Evolutionary conservation across 2,329 filamentous ascomycete genomes (phyloP), one percentile per base, ranked within the genome.

Genomic region (Xylariales sp.): DNA sequence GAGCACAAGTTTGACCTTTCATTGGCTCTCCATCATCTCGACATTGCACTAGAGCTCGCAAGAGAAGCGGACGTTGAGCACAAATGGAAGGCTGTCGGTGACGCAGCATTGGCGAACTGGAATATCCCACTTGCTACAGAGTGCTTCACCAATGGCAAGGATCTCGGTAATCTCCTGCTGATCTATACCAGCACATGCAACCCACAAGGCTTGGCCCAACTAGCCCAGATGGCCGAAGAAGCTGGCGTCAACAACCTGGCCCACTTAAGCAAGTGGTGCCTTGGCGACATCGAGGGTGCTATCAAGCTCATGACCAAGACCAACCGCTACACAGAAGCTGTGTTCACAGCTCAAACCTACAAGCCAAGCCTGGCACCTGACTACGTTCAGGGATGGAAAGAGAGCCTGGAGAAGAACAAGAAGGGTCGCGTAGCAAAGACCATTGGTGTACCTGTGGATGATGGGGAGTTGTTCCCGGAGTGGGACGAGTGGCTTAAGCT

Each of bases 1-100:
- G 93, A 98, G 66, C 93, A 98, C 69, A 93, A 94, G 60, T 97
- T 98, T 56, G 93, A 98, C 46, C 78, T 98, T 16, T 85, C 93
- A 0, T 73, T 98, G 22, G 77, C 81, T 3, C 74, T 98, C 31
- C 88, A 84, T 54, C 85, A 93, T 49, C 78, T 97, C 11, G 78
- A 90, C 29, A 86, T 91, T 56, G 91, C 91, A 1, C 76, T 95
- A 3, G 82, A 89, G 46, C 80, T 97, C 38, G 91, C 93, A 5
- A 78, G 82, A 29, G 75, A 86, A 61, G 86, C 88, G 9, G 85
- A 96, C 49, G 86, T 82, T 1, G 93, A 97, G 62, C 91, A 97
- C 68, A 95, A 95, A 68, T 98, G 93, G 93, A 97, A 97, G 76
- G 90, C 82, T 3, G 88, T 98, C 4, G 93, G 93, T 46, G 93